These are phyloP conservation scores for Boletus reticulatus DNA, from an alignment of 768 basidiomycete genomes.

Conservation along the genomic window DNA sequence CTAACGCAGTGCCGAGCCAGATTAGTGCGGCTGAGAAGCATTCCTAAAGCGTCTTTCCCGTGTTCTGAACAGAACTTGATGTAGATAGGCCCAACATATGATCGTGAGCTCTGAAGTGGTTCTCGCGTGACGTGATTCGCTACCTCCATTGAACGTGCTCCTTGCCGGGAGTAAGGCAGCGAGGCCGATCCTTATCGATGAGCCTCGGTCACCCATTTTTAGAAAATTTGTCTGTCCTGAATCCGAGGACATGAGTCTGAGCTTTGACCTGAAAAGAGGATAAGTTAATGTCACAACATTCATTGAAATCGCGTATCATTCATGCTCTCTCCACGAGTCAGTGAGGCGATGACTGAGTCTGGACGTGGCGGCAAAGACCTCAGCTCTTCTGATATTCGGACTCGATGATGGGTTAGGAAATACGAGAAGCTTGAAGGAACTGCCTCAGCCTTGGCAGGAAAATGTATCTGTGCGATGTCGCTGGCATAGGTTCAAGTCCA, in stretches of 20 bases:
- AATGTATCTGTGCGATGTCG: not conserved
- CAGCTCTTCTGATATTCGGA: constrained; percentile 10
- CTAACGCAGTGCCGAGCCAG: constrained; percentile 20
- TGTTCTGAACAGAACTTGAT: constrained; percentile 4
- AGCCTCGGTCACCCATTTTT: constrained; percentile 20
- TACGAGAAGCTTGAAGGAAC: not conserved
- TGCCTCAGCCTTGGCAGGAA: not conserved
- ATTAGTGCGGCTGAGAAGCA: constrained; percentile 27
- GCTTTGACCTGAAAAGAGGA: constrained; percentile 8
- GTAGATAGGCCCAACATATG: constrained; percentile 17
- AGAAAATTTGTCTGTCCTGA: constrained; percentile 2
- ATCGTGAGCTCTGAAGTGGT: constrained; percentile 18
- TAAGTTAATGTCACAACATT: constrained; percentile 15
- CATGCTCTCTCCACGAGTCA: constrained; percentile 6
- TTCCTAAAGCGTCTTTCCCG: constrained; percentile 8
- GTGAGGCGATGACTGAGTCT: not conserved
- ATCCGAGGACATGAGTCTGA: constrained; percentile 20
- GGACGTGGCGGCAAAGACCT: constrained; percentile 2
- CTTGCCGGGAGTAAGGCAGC: constrained; percentile 6
- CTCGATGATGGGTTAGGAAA: constrained; percentile 4
- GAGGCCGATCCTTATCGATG: constrained; percentile 32
- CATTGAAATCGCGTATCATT: constrained; percentile 16
- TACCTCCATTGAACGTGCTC: constrained; percentile 8
- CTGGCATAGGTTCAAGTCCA: not conserved
- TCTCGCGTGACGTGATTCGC: constrained; percentile 20